Evolutionary conservation across 163 green algal genomes (phyloP).

Genomic region (Chlorella variabilis): DNA sequence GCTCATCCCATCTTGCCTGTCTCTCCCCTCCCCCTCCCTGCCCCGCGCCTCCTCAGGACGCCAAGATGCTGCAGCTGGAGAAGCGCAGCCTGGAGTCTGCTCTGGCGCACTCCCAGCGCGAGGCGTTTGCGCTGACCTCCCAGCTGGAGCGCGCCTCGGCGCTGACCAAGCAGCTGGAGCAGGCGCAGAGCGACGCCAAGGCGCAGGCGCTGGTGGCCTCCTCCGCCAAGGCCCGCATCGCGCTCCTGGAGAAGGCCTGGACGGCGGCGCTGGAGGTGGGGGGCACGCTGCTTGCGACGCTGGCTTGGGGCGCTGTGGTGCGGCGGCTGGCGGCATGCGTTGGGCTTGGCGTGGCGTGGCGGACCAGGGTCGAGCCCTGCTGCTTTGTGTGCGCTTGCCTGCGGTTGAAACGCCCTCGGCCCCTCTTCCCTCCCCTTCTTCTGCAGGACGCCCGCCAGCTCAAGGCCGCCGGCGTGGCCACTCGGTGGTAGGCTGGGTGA

Average conservation of each 20-base stretch:
- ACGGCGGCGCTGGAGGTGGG: background rate
- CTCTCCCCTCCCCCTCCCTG: no score
- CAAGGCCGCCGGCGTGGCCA: background rate
- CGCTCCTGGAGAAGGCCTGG: conserved; percentile 8
- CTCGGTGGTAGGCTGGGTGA: no score
- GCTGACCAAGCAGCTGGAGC: background rate
- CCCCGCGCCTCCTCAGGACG: background rate
- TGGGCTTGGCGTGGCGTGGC: no score
- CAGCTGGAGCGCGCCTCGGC: conserved; percentile 4
- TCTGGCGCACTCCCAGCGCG: background rate
- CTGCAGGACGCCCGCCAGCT: background rate
- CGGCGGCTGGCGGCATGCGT: no score
- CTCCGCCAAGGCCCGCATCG: background rate
- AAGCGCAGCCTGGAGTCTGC: conserved; percentile 3
- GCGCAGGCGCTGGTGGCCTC: background rate
- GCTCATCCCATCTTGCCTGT: no score
- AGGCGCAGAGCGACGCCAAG: background rate
- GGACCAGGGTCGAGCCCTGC: no score
- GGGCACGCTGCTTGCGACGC: no score
- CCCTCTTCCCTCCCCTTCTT: background rate
- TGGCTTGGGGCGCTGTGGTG: no score
- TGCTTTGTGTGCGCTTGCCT: no score
- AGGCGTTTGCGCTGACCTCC: background rate
- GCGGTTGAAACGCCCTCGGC: no score
- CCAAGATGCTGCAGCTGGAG: conserved; percentile 14